Evolutionary conservation across 1,284 basidiomycete genomes (phyloP), one percentile per base, ranked within the genome.

Genomic region (Meripilus lineatus): DNA sequence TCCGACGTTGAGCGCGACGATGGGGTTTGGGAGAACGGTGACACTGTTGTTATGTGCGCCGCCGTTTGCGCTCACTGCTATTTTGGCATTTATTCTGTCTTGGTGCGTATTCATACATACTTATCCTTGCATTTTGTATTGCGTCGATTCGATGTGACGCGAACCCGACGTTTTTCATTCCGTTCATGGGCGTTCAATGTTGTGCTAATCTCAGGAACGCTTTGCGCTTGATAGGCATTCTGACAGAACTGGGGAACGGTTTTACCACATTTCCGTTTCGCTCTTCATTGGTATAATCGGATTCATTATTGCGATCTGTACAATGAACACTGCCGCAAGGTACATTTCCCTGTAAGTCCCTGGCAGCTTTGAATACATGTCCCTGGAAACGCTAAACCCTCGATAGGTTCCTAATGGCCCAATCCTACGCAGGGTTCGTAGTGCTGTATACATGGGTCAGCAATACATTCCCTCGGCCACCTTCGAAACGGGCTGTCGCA

Each of bases 1-100:
- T 64, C 84, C 86, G 10, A 84, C 82, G 1, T 63, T 84, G 40
- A 74, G 69, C 17, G 74, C 71, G 11, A 89, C 87, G 1, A 70
- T 91, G 60, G 85, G 85, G 20, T 88, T 76, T 60, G 70, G 68
- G 38, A 67, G 70, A 7, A 83, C 78, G 2, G 66, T 79, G n/a
- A 79, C 84, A 1, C 65, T 90, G 17, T 62, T 89, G 38, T 72
- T 89, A 18, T 87, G 83, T 49, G 84, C 83, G 6, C 88, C 89
- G 25, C 88, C 88, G 5, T 91, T 84, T 76, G 65, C 79, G 11
- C 79, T 89, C 58, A 75, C 84, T 0, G 77, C 79, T 6, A 61
- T 79, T 14, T 68, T 77, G 21, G 70, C 75, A 3, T 71, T 79
- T 34, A 45, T 58, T 7, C 54, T 78, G 8, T 75, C 77, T 2